phyloP scores from a whole-genome alignment of 768 basidiomycete genomes.

The Multifurca ochricompacta region DNA sequence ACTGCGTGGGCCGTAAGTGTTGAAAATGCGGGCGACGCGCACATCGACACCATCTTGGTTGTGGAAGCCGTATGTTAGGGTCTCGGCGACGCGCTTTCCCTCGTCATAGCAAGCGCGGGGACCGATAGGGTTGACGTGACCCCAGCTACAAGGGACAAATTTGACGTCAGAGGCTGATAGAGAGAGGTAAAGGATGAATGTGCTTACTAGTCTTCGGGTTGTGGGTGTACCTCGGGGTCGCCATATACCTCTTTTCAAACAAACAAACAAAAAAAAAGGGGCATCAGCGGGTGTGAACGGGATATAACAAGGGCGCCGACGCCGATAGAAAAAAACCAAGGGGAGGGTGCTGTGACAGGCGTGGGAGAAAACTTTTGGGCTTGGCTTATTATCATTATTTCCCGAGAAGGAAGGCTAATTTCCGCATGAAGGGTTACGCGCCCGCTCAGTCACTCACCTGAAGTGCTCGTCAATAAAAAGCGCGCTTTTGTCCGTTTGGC shows the following conservation, averaged over 20 bases:
- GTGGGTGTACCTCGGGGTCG: constrained; percentile 97
- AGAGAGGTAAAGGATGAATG: neutral
- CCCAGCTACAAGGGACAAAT: constrained; percentile 54
- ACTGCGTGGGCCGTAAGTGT: constrained; percentile 86
- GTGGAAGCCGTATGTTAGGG: constrained; percentile 92
- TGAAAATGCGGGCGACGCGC: constrained; percentile 97
- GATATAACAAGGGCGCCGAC: neutral
- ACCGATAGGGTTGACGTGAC: constrained; percentile 97
- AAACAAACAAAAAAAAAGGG: too few relatives aligned
- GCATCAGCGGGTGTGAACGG: neutral
- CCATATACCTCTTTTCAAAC: constrained; percentile 95
- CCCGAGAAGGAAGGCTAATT: neutral
- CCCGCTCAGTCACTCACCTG: too few relatives aligned
- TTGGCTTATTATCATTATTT: too few relatives aligned
- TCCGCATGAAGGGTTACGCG: neutral
- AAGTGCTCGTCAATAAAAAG: constrained; percentile 93
- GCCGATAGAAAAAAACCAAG: neutral
- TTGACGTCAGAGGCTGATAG: constrained; percentile 18
- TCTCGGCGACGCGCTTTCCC: constrained; percentile 98
- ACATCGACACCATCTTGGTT: constrained; percentile 94
- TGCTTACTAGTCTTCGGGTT: constrained; percentile 90
- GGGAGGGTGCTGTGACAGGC: neutral
- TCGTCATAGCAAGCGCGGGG: constrained; percentile 99
- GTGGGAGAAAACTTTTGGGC: neutral
- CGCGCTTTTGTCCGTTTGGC: constrained; percentile 97